Conservation (phyloP, 192 early-diverging fungal genomes). For the Rhizophlyctis rosea region DNA sequence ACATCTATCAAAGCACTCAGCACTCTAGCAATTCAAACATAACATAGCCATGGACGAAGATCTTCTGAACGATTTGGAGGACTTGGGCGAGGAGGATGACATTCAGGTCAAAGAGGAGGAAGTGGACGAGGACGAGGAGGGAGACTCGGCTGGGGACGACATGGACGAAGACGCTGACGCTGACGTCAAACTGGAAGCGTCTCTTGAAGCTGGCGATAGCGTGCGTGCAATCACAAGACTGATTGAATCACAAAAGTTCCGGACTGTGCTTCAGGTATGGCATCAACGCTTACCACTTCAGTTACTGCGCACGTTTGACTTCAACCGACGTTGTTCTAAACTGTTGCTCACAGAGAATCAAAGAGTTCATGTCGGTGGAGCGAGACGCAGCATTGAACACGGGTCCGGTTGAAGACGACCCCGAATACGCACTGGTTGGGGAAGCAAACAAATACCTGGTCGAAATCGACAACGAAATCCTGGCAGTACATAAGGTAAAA, state of each 20-base stretch:
- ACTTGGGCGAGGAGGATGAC: constrained; percentile 20
- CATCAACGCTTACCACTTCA: neutral
- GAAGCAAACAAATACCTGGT: constrained; percentile 80
- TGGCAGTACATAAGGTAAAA: constrained; percentile 79
- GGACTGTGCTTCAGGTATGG: constrained; percentile 56
- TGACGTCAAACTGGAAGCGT: constrained; percentile 5
- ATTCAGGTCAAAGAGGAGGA: constrained; percentile 34
- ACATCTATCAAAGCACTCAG: no score
- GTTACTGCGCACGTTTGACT: neutral
- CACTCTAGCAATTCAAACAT: no score
- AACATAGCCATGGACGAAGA: constrained; percentile 75
- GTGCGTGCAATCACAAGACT: constrained; percentile 67
- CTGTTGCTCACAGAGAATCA: constrained; percentile 43
- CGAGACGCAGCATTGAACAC: constrained; percentile 41
- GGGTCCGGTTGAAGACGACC: constrained; percentile 76
- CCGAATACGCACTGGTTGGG: constrained; percentile 84
- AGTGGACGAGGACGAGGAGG: constrained; percentile 42
- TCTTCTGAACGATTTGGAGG: constrained; percentile 81
- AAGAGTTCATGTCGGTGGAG: constrained; percentile 37
- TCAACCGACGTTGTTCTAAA: neutral
- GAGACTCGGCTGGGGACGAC: constrained; percentile 49
- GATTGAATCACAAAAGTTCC: constrained; percentile 55
- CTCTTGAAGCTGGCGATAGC: constrained; percentile 39
- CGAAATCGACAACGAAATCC: constrained; percentile 85
- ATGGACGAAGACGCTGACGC: constrained; percentile 45